Evolutionary conservation across 2,329 filamentous ascomycete species (phyloP).

Genomic region (Hymenoscyphus repandus): DNA sequence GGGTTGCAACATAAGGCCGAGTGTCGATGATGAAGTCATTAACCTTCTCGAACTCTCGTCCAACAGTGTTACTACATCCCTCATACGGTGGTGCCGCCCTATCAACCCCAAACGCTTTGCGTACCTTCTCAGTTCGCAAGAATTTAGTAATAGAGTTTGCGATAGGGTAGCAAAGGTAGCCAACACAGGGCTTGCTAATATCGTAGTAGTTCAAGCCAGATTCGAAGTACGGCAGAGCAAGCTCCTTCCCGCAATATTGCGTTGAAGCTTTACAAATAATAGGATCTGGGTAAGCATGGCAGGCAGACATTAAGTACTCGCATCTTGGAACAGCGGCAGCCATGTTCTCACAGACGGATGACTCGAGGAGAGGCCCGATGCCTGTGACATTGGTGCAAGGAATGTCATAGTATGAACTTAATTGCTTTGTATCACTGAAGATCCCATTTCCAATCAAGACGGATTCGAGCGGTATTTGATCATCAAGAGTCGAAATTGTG

Average conservation of each 20-base stretch:
- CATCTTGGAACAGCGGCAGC: constrained; percentile 14
- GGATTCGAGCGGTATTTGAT: constrained; percentile 40
- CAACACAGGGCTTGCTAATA: constrained; percentile 19
- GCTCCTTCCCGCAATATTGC: constrained; percentile 12
- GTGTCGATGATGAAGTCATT: constrained; percentile 20
- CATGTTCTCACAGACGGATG: constrained; percentile 13
- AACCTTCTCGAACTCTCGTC: constrained; percentile 16
- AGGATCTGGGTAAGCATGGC: constrained; percentile 15
- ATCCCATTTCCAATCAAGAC: constrained; percentile 51
- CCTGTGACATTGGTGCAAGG: constrained; percentile 21
- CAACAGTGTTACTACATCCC: constrained; percentile 18
- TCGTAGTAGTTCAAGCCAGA: constrained; percentile 20
- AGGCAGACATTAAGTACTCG: constrained; percentile 15
- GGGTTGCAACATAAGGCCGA: constrained; percentile 11
- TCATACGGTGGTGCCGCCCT: constrained; percentile 14
- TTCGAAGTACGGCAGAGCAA: constrained; percentile 17
- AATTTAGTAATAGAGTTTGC: constrained; percentile 21
- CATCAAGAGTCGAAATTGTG: constrained; percentile 31
- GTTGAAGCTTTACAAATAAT: constrained; percentile 11
- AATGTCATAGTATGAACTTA: constrained; percentile 48
- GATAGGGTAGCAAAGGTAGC: constrained; percentile 21
- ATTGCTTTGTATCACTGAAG: constrained; percentile 48
- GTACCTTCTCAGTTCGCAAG: constrained; percentile 15
- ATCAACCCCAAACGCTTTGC: constrained; percentile 16
- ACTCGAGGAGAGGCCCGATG: constrained; percentile 18